Evolutionary conservation across 768 basidiomycete species (phyloP).

Genomic region (Clitopilus hobsonii): DNA sequence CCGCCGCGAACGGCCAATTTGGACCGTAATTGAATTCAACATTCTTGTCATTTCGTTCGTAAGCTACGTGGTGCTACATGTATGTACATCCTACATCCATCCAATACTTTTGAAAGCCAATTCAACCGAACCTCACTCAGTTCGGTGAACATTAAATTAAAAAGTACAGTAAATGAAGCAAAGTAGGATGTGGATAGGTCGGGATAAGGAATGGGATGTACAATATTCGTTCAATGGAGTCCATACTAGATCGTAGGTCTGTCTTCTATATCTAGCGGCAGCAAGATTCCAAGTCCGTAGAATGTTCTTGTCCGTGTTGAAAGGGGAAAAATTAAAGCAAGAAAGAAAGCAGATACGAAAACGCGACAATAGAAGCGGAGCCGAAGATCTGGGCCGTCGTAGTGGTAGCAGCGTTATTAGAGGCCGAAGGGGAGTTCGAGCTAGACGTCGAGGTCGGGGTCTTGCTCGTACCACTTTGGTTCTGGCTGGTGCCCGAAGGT

Average conservation of each 20-base stretch:
- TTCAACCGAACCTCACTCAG: not conserved
- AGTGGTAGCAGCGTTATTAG: not conserved
- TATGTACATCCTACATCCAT: not conserved
- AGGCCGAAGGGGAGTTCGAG: not conserved
- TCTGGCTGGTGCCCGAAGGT: not conserved
- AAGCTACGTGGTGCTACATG: not conserved
- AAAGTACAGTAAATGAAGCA: not conserved
- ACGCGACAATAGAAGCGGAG: not conserved
- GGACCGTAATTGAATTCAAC: not conserved
- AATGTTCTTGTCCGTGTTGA: conserved; percentile 1
- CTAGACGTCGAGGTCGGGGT: not conserved
- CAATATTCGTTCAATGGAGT: not conserved
- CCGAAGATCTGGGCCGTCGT: not conserved
- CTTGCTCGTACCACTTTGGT: not conserved
- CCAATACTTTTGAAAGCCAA: not conserved
- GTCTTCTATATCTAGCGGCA: not conserved
- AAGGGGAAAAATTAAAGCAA: not conserved
- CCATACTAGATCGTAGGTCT: not conserved
- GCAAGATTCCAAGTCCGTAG: not conserved
- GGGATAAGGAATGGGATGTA: not conserved
- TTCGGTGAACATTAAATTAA: not conserved
- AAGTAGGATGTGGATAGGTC: not conserved
- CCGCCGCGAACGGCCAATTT: not conserved
- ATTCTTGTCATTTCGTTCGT: not conserved
- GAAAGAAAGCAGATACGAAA: not conserved